Base-by-base conservation (phyloP, 2,329 filamentous ascomycete species). In the Albifimbria verrucaria region DNA sequence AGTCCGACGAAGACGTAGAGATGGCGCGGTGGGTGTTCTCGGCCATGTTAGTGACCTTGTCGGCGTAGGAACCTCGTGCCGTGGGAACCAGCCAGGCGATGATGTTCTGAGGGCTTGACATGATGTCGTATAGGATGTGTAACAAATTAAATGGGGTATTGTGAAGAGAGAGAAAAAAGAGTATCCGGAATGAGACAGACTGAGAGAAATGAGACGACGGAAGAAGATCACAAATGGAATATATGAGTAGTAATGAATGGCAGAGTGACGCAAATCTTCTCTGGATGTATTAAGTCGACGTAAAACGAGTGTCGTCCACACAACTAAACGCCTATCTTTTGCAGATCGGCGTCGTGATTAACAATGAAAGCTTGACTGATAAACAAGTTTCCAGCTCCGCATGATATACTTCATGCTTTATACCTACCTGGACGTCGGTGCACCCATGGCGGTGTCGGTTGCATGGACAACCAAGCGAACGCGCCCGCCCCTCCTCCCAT, bases 51-150 rank as follows among this genome's bases (percentile, higher is more conserved):
- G 66, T 65, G 25, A 67, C 59, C 51, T 68, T 67, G 49, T 71
- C 68, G 55, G 69, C 68, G 54, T 53, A 55, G 10, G 68, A 65
- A 57, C 65, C 62, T 48, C 64, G 63, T 21, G 68, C 61, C 54
- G 70, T 69, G 41, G 69, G 70, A 48, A 73, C 65, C 58, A 73
- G 69, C 70, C 70, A 73, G 60, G 70, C 70, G 60, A 73, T 71
- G 54, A 70, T 62, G 52, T 72, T 60, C 52, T 60, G 52, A 51
- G 53, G 49, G 55, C 52, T 54, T 26, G 54, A 51, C 58, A 59
- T 56, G 60, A 61, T 55, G 51, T 32, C 47, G 18, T 55, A 41
- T 51, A 56, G 42, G 44, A 56, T 51, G 44, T 51, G 22, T 52
- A 36, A 47, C 50, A 51, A n/a, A n/a, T n/a, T n/a, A n/a, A n/a